Conservation (phyloP, 352 stramenopile genomes). For the Pythium scleroteichum region DNA sequence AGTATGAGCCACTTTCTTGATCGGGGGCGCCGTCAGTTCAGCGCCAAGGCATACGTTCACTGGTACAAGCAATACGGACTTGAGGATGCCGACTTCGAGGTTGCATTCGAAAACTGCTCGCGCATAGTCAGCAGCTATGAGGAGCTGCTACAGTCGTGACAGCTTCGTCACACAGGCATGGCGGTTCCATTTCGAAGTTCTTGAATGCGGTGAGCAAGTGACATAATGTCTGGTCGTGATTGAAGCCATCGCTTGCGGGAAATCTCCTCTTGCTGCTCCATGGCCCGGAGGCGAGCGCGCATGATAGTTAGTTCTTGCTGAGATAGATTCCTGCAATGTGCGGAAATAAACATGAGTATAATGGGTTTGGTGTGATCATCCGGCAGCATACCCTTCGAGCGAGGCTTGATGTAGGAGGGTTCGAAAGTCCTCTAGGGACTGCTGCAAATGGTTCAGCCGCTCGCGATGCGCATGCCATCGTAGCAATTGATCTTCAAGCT, state of each 20-base stretch:
- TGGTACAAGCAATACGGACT: constrained; percentile 67
- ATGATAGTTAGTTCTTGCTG: constrained; percentile 20
- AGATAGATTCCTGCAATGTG: constrained; percentile 5
- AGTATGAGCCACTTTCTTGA: constrained; percentile 44
- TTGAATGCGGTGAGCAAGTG: constrained; percentile 28
- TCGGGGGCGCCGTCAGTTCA: constrained; percentile 47
- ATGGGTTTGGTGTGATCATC: not conserved
- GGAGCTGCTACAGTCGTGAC: constrained; percentile 29
- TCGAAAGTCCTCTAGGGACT: constrained; percentile 27
- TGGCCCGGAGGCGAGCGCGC: constrained; percentile 12
- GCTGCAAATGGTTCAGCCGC: constrained; percentile 23
- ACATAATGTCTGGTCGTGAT: constrained; percentile 30
- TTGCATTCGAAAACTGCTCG: constrained; percentile 40
- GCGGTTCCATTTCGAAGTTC: constrained; percentile 1
- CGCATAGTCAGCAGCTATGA: constrained; percentile 50
- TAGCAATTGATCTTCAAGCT: constrained; percentile 26
- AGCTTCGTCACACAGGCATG: not conserved
- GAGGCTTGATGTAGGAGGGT: constrained; percentile 17
- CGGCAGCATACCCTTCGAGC: constrained; percentile 19
- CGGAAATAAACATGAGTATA: not conserved
- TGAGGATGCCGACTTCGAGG: constrained; percentile 48
- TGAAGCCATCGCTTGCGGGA: constrained; percentile 20
- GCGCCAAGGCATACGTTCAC: constrained; percentile 49
- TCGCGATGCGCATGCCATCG: constrained; percentile 21
- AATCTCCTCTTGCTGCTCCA: constrained; percentile 24